Percentiles rank a stretch among this genome's conserved stretches.
These are phyloP conservation scores for Penicillium riverlandense DNA, from an alignment of 495 filamentous ascomycete species.

Conservation along the genomic window DNA sequence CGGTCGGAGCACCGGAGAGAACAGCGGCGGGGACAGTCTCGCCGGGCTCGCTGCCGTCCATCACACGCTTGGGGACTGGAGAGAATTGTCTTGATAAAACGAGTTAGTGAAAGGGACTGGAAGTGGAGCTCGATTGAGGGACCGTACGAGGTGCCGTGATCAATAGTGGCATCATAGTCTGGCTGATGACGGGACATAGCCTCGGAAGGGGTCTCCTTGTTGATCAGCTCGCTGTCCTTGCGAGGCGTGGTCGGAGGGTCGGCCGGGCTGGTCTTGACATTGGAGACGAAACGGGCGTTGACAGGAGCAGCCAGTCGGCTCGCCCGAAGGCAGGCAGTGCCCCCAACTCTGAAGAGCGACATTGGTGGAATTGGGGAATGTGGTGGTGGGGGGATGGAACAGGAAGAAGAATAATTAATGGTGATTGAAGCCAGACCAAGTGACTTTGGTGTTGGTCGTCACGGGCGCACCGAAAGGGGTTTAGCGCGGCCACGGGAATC, in stretches of 20 bases:
- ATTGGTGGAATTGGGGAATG: slow-evolving; percentile 22
- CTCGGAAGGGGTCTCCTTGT: slow-evolving; percentile 43
- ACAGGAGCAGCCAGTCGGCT: slow-evolving; percentile 22
- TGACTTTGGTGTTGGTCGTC: slow-evolving; percentile 17
- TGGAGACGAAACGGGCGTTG: slow-evolving; percentile 33
- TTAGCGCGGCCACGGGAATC: slow-evolving; percentile 35
- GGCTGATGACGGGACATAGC: slow-evolving; percentile 59
- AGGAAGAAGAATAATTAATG: slow-evolving; percentile 13
- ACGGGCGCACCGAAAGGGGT: slow-evolving; percentile 31
- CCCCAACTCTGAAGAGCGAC: slow-evolving; percentile 39
- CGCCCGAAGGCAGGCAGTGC: slow-evolving; percentile 29
- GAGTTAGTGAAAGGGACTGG: slow-evolving; percentile 14
- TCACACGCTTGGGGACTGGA: slow-evolving; percentile 76
- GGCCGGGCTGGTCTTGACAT: slow-evolving; percentile 33
- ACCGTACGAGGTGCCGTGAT: slow-evolving; percentile 74
- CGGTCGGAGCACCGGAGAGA: slow-evolving; percentile 86
- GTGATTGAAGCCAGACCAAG: neutral
- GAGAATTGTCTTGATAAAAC: slow-evolving; percentile 63
- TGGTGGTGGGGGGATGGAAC: slow-evolving; percentile 13
- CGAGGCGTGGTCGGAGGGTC: slow-evolving; percentile 31
- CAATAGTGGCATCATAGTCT: slow-evolving; percentile 69
- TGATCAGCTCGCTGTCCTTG: slow-evolving; percentile 41
- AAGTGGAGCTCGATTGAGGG: neutral
- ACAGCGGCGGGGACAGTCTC: slow-evolving; percentile 70
- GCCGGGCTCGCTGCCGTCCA: slow-evolving; percentile 84